phyloP scores from a whole-genome alignment of 768 basidiomycete species.

The Pholiota molesta region DNA sequence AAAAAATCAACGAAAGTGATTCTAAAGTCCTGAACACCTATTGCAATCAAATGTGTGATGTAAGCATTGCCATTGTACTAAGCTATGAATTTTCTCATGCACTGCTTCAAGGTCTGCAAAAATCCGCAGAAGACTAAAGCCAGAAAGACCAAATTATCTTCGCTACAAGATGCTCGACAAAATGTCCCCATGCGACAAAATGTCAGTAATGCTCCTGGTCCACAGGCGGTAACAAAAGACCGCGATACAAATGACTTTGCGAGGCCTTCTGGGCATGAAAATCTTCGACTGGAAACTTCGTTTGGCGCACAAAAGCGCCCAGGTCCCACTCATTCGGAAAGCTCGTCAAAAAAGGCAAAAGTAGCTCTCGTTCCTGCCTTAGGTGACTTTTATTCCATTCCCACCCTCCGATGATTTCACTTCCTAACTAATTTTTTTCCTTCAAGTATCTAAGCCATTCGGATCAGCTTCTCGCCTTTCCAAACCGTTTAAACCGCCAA shows the following conservation, averaged over 20 bases:
- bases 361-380: slow-evolving; percentile 32
- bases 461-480: slow-evolving; percentile 21
- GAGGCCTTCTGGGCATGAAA: slow-evolving; percentile 12
- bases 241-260: background rate
- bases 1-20: slow-evolving; percentile 56
- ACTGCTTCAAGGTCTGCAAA: slow-evolving; percentile 65
- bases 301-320: slow-evolving; percentile 21
- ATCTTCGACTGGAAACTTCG: background rate
- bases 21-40: slow-evolving; percentile 46
- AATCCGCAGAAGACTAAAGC: slow-evolving; percentile 66
- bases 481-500: slow-evolving; percentile 56
- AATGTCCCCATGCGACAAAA: slow-evolving; percentile 19
- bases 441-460: slow-evolving; percentile 20
- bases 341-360: slow-evolving; percentile 36
- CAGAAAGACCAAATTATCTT: slow-evolving; percentile 53
- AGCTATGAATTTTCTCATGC: background rate
- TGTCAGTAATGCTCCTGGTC: background rate
- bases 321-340: slow-evolving; percentile 12
- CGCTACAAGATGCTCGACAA: slow-evolving; percentile 31
- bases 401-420: slow-evolving; percentile 29
- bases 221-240: background rate
- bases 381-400: slow-evolving; percentile 29
- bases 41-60: slow-evolving; percentile 84
- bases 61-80: slow-evolving; percentile 32
- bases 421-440: background rate